Base-by-base conservation (phyloP, 345 rosid species). In the Cardamine chenopodiifolia region DNA sequence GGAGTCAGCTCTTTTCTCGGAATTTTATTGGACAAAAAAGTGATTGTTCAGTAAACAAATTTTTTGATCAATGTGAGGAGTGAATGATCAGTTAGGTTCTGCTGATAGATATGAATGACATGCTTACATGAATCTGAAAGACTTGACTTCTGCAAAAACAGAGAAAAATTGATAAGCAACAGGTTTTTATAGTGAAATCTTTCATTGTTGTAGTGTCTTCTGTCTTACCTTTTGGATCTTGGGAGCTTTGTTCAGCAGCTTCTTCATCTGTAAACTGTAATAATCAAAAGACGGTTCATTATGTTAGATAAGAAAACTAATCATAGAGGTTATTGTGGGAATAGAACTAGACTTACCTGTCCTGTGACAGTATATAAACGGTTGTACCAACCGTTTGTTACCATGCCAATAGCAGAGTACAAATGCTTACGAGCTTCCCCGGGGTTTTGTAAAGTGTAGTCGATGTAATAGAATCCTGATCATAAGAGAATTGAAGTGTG, bases 321-420 rank as follows among this genome's bases (percentile, higher is more conserved):
- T 52, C 45, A 70, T 3, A 71, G 56, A 63, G 45, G 11, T 62
- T 44, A 37, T 8, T 42, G 54, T 50, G 8, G 15, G 22, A 25
- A 15, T 20, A 39, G 29, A 28, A 53, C 18, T 14, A 57, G 47
- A 25, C 66, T 19, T 47, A 89, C 97, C 89, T 88, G 97, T 52
- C 96, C 98, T 4, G 98, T 91, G 50, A 90, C 93, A 0, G 98
- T 94, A 56, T 91, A 94, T 29, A 94, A 83, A 71, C 97, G 86
- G 86, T 88, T 91, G 78, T 85, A 86, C 98, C 97, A 94, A 77
- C 96, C 96, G 73, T 88, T 90, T 52, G 82, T 78, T 25, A 97
- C 92, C 92, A 91, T 90, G 60, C 98, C 98, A 53, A 91, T 84
- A 2, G 93, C 97, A 28, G 95, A 76, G 71, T 68, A 81, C 87